Base-by-base conservation (phyloP, 2,329 filamentous ascomycete genomes). In the Coniella lustricola region DNA sequence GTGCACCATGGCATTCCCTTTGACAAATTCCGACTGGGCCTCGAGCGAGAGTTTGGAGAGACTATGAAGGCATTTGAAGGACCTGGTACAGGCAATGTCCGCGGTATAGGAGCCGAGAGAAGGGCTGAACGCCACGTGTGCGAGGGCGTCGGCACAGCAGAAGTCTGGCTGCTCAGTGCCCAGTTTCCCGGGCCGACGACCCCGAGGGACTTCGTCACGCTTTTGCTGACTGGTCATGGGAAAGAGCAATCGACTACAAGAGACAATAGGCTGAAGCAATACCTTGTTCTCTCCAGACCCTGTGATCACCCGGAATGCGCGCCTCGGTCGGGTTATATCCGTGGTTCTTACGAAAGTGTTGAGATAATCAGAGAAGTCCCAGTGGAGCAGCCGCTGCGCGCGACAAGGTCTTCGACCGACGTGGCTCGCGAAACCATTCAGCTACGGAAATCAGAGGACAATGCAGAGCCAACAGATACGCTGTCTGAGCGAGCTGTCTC, bases 141-240 rank as follows among this genome's bases (percentile, higher is more conserved):
- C 2, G 72, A 80, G 8, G 79, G 76, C 3, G 66, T 77, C 17
- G 83, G 84, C 9, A 77, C 77, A 58, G 62, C 86, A 46, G 78
- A 87, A 67, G 87, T 95, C 4, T 95, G 87, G 60, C 83, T 91
- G 60, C 75, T 95, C 1, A 91, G 87, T 18, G 90, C 90, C 3
- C 85, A 93, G 62, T 96, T 96, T 57, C 90, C 90, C 0, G 88
- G 88, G 0, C 91, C 91, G 3, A 93, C 88, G 0, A 82, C 90
- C 2, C 85, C 91, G 1, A 75, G 91, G 64, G 91, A 96, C 61
- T 96, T 96, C 64, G 80, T 95, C 44, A 85, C 87, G 4, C 68
- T 94, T 51, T 74, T 93, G 37, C 67, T 94, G 36, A 87, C 82
- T 18, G 39, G 55, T 10, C 40, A 42, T 34, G 36, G 45, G 20